Percentiles rank a stretch among this genome's conserved stretches.
Evolutionary conservation across 768 basidiomycete species (phyloP).

Genomic region (Calocybe indica): DNA sequence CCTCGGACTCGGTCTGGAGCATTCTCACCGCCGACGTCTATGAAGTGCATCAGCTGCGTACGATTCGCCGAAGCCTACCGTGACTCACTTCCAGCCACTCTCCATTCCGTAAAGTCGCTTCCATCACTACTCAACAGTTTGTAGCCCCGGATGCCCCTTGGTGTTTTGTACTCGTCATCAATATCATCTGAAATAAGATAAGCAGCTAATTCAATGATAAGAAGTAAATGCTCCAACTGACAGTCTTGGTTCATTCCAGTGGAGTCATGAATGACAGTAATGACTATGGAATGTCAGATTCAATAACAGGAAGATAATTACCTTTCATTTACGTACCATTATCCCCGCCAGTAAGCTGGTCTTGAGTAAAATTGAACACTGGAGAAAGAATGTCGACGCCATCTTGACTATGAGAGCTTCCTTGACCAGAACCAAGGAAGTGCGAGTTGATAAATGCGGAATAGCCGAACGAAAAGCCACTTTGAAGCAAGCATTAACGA

Average conservation of each 20-base stretch:
- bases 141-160: slow-evolving; percentile 66
- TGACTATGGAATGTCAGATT: slow-evolving; percentile 12
- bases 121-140: slow-evolving; percentile 30
- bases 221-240: slow-evolving; percentile 7
- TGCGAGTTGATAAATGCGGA: slow-evolving; percentile 35
- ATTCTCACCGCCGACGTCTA: slow-evolving; percentile 32
- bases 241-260: slow-evolving; percentile 32
- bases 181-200: slow-evolving; percentile 19
- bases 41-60: neutral
- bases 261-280: slow-evolving; percentile 29
- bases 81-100: slow-evolving; percentile 31
- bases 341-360: slow-evolving; percentile 20
- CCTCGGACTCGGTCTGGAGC: slow-evolving; percentile 54
- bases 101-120: slow-evolving; percentile 29
- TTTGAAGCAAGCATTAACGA: slow-evolving; percentile 1
- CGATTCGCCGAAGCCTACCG: too few species aligned
- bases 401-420: slow-evolving; percentile 24
- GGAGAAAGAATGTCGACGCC: slow-evolving; percentile 28
- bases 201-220: neutral
- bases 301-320: neutral
- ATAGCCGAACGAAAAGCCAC: slow-evolving; percentile 38
- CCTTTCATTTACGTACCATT: slow-evolving; percentile 13
- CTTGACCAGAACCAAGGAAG: slow-evolving; percentile 36
- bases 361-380: slow-evolving; percentile 26
- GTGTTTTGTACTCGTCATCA: slow-evolving; percentile 43